A percentile compares a stretch with the other conserved stretches of the same genome.
Conservation (phyloP, 1,284 basidiomycete species). For the Ganoderma lingzhi region DNA sequence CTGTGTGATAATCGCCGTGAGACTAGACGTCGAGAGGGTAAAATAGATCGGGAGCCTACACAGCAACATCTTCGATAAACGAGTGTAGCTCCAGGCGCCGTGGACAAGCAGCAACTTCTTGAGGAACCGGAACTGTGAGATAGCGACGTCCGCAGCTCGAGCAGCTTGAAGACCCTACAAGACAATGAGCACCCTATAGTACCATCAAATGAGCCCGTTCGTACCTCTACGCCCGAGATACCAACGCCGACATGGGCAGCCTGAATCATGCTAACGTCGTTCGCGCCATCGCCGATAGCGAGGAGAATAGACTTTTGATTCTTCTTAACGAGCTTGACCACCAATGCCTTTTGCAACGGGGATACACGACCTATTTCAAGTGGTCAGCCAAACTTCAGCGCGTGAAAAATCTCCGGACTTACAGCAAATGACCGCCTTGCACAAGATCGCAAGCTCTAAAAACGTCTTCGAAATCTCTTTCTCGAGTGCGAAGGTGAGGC, state of each 20-base stretch:
- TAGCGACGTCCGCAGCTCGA: constrained; percentile 95
- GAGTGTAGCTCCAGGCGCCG: constrained; percentile 97
- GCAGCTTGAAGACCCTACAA: constrained; percentile 94
- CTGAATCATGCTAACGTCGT: constrained; percentile 97
- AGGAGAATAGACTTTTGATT: constrained; percentile 92
- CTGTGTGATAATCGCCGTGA: constrained; percentile 48
- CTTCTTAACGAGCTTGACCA: constrained; percentile 99
- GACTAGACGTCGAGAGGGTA: background rate
- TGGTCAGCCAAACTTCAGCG: background rate
- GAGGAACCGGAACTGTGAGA: constrained; percentile 97
- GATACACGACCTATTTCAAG: constrained; percentile 85
- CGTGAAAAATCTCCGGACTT: constrained; percentile 38
- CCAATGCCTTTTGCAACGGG: constrained; percentile 96
- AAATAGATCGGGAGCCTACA: constrained; percentile 57
- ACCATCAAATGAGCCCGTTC: constrained; percentile 29
- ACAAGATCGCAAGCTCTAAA: constrained; percentile 96
- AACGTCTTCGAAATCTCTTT: constrained; percentile 92
- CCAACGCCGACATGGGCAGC: constrained; percentile 98
- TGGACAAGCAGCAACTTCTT: constrained; percentile 97
- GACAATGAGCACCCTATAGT: constrained; percentile 9
- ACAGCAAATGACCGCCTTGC: constrained; percentile 99
- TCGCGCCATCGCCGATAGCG: constrained; percentile 97
- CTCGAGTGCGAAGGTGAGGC: constrained; percentile 91
- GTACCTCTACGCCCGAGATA: constrained; percentile 95
- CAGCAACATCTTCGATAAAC: constrained; percentile 94